Evolutionary conservation across 208 protist species (phyloP), one percentile per base, ranked within the genome.

Genomic region (Porcisia deanei): DNA sequence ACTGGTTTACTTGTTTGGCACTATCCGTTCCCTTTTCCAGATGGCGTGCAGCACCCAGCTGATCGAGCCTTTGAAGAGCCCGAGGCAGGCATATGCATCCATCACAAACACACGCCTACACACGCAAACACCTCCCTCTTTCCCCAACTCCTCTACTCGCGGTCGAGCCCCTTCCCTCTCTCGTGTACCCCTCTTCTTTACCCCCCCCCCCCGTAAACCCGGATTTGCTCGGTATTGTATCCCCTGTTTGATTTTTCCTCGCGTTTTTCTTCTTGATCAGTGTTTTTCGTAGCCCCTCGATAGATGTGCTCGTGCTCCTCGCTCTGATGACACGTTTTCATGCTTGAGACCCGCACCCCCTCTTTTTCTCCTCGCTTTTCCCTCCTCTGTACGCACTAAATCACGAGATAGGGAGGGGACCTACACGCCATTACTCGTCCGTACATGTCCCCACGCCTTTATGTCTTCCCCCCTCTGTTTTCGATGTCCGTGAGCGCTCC

Each of bases 11-110:
- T 54, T 60, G n/a, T 58, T 81, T 60, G 57, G 61, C 53, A 70
- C 45, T 80, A 20, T 55, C 70, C 47, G 47, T 52, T 58, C 69
- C 58, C 30, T 85, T 47, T 14, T 39, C 16, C n/a, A 52, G 63
- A 52, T 47, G 63, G 25, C 39, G 41, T 67, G 63, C 63, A 14
- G 41, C 20, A 12, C 41, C 9, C 63, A 8, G 41, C 63, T 12
- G 22, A 39, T 47, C 41, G 22, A 67, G 8, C 9, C 37, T 2
- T 67, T 2, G 63, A 47, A 52, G 14, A n/a, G 37, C 3, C 63
- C 5, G 63, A 67, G n/a, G 16, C 7, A 25, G 41, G 41, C 9
- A 67, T 67, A 20, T 43, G 63, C 41, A 45, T 8, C 18, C 30
- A 12, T 12, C 10, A 12, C 54, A 6, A 18, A 65, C 39, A 47